Base-by-base conservation (phyloP, 176 grass and related monocot species). In the Hyparrhenia diplandra region DNA sequence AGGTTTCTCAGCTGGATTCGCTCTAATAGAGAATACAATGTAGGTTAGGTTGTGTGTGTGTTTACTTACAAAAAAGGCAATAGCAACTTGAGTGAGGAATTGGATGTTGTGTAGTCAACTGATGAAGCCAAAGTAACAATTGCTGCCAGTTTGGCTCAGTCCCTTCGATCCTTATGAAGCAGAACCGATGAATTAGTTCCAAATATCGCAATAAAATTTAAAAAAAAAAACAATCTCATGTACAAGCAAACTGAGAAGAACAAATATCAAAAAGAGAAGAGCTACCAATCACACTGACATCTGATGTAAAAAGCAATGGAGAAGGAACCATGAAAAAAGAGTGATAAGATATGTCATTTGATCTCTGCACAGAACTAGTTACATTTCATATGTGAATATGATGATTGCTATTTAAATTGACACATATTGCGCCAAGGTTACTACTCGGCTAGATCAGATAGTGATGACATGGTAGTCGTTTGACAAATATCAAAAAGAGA, bases 71-170 rank as follows among this genome's bases (percentile, higher is more conserved):
- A 98, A n/a, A n/a, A 74, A 73, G 95, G 95, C 61, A 98, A 75
- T 47, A 98, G 42, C 83, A 98, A 82, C 88, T 98, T 98, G 64
- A 94, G 85, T 77, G 95, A 94, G 65, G 95, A 98, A 77, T 92
- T 91, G 39, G 95, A 98, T 77, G 95, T 91, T 83, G 95, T 94
- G 79, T 98, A 92, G 84, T 98, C 95, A 71, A 98, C 80, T 64
- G 95, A 98, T 80, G 95, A 94, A 68, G 92, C 92, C 55, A 98
- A 86, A 57, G 92, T 98, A 87, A 94, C 90, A 87, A 92, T 86
- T 73, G 80, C 92, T 47, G 87, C 90, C 55, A 98, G 78, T 81
- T 80, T 82, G 92, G 69, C 64, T 94, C 83, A 70, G 55, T 64
- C 28, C 86, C 86, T 83, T 89, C 43, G 23, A 82, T 79, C 78